A percentile compares a stretch with the other conserved stretches of the same genome.
phyloP scores from a whole-genome alignment of 495 filamentous ascomycete genomes.

The Hypoxylon cercidicola region DNA sequence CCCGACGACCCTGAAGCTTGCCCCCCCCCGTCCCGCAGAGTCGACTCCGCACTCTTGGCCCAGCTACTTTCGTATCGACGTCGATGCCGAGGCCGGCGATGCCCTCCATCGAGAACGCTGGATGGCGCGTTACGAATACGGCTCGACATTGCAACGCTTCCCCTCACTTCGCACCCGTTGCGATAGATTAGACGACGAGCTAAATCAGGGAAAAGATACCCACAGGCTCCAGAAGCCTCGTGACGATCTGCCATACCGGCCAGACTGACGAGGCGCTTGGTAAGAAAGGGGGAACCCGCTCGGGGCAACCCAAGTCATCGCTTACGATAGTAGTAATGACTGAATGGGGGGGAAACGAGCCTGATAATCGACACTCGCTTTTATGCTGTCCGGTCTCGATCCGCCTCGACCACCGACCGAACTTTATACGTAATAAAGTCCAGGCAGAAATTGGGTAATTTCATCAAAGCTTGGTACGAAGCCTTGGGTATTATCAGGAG shows the following conservation, averaged over 20 bases:
- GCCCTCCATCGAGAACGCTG: slow-evolving; percentile 9
- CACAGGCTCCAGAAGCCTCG: slow-evolving; percentile 27
- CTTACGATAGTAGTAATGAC: slow-evolving; percentile 23
- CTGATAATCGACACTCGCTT: slow-evolving; percentile 9
- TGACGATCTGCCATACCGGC: slow-evolving; percentile 21
- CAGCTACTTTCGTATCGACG: slow-evolving; percentile 1
- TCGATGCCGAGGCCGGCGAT: slow-evolving; percentile 29
- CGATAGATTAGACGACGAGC: slow-evolving; percentile 30
- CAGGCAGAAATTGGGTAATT: not conserved
- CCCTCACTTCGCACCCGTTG: slow-evolving; percentile 32
- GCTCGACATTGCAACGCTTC: slow-evolving; percentile 24
- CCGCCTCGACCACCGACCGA: not conserved
- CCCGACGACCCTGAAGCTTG: slow-evolving; percentile 7
- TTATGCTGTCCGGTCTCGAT: not conserved
- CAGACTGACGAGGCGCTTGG: not conserved
- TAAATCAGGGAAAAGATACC: slow-evolving; percentile 24
- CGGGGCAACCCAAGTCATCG: slow-evolving; percentile 29
- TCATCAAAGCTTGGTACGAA: slow-evolving; percentile 1
- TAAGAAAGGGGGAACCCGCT: slow-evolving; percentile 6
- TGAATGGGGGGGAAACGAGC: slow-evolving; percentile 4
- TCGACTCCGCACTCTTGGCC: slow-evolving; percentile 36
- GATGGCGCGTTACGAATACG: slow-evolving; percentile 18
- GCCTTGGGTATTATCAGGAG: not conserved
- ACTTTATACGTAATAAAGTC: slow-evolving; percentile 25
- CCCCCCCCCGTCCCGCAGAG: not conserved